Percentiles rank a stretch among this genome's conserved stretches.
phyloP scores from a whole-genome alignment of 2,329 filamentous ascomycete genomes.

The Lomentospora prolificans region DNA sequence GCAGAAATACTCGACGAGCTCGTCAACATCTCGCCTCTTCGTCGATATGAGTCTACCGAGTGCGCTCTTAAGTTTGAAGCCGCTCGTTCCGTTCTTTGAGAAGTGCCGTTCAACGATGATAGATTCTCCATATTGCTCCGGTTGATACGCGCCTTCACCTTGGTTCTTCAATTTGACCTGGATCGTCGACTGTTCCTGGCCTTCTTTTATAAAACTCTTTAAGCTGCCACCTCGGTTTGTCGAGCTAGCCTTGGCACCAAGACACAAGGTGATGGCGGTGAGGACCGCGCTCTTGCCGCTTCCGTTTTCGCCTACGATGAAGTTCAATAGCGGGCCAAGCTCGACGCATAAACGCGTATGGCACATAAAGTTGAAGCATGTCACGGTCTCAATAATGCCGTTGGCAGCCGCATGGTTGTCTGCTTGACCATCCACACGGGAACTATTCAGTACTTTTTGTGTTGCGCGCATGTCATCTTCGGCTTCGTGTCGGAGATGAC shows the following conservation, averaged over 20 bases:
- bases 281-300: constrained; percentile 95
- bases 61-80: constrained; percentile 78
- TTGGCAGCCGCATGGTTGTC: constrained; percentile 71
- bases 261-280: constrained; percentile 82
- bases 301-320: constrained; percentile 94
- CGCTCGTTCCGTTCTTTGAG: constrained; percentile 59
- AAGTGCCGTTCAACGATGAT: constrained; percentile 93
- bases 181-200: constrained; percentile 64
- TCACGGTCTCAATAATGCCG: constrained; percentile 80
- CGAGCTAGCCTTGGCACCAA: constrained; percentile 87
- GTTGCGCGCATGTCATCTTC: constrained; percentile 55
- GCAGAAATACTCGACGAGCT: constrained; percentile 87
- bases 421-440: constrained; percentile 36
- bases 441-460: constrained; percentile 42
- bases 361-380: constrained; percentile 94
- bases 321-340: constrained; percentile 93
- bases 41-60: constrained; percentile 63
- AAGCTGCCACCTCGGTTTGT: constrained; percentile 88
- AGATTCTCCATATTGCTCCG: constrained; percentile 68
- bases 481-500: constrained; percentile 45
- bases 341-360: constrained; percentile 72
- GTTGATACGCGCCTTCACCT: constrained; percentile 74
- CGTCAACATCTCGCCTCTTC: constrained; percentile 79
- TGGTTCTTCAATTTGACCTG: constrained; percentile 85
- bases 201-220: constrained; percentile 86